These are phyloP conservation scores for Fusarium poae DNA, from an alignment of 2,329 filamentous ascomycete genomes.

Conservation along the genomic window DNA sequence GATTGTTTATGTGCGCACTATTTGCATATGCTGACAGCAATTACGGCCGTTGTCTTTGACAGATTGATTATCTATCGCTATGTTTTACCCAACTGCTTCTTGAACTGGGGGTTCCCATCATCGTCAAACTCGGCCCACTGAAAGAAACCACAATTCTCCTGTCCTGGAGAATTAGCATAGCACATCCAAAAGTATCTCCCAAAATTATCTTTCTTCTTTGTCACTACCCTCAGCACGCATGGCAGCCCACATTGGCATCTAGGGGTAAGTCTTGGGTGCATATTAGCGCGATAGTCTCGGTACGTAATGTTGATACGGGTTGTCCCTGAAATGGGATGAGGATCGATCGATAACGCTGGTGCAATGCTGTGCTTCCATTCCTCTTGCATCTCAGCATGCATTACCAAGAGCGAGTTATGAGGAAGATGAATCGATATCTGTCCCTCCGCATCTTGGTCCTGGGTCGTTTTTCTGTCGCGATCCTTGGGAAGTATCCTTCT, in stretches of 20 bases:
- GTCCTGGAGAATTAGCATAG: constrained; percentile 78
- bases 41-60: too few species aligned
- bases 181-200: constrained; percentile 97
- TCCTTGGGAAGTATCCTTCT: constrained; percentile 78
- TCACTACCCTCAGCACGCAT: constrained; percentile 79
- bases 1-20: background rate
- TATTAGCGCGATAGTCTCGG: constrained; percentile 80
- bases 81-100: background rate
- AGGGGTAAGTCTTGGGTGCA: constrained; percentile 84
- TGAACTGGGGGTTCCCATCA: constrained; percentile 76
- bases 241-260: constrained; percentile 81
- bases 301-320: constrained; percentile 95
- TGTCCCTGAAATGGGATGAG: constrained; percentile 84
- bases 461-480: constrained; percentile 55
- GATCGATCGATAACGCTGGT: constrained; percentile 80
- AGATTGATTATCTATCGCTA: background rate
- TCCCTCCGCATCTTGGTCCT: constrained; percentile 75
- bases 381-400: constrained; percentile 99
- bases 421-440: constrained; percentile 94
- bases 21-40: too few species aligned
- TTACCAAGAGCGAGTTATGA: constrained; percentile 92
- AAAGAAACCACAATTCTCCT: constrained; percentile 80
- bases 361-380: constrained; percentile 93
- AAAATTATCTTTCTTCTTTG: constrained; percentile 79
- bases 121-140: constrained; percentile 90